Evolutionary conservation across 108 stramenopile genomes (phyloP), one percentile per base, ranked within the genome.

Genomic region (Nannochloropsis granulata): DNA sequence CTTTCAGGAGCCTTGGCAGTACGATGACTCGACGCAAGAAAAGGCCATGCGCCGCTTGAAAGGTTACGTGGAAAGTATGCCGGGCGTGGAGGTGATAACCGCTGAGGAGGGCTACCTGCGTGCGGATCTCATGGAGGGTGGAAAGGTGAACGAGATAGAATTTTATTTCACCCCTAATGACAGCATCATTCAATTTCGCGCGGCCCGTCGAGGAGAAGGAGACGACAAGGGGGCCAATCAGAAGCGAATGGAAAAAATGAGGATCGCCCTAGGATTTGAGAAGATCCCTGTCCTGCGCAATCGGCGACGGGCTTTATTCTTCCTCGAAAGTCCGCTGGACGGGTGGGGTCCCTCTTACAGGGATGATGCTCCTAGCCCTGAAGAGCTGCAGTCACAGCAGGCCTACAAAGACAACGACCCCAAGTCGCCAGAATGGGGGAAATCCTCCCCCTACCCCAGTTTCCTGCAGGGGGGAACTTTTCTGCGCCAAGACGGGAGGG

Each of bases 141-240:
- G 26, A 5, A 56, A 80, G 0, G 82, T 88, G 7, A 82, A 85
- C 44, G 88, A 88, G 14, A 84, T 45, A 13, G 88, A 88, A 81
- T 85, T 82, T 45, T 88, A 88, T 79, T 85, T 88, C 46, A 88
- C 88, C 11, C 88, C 88, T 23, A 84, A 84, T 23, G 88, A 88
- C 46, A 45, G 43, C 79, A 79, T 82, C 14, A 81, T 88, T 13
- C 88, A 88, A 82, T 88, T 88, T 45, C 81, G 88, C 0, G 81
- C 84, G 21, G 81, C 71, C 24, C 81, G 88, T 45, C 78, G 84
- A 24, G 84, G 45, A 13, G 88, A 79, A 0, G n/a, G 25, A 21
- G 85, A 45, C 11, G 88, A 88, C 43, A 43, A 82, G 24, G 88
- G 84, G 21, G 84, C 82, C 13, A 85, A 80, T 43, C 84, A 84